Percentiles rank a stretch among this genome's conserved stretches.
phyloP scores from a whole-genome alignment of 108 stramenopile genomes.

The Nannochloropsis gaditana region DNA sequence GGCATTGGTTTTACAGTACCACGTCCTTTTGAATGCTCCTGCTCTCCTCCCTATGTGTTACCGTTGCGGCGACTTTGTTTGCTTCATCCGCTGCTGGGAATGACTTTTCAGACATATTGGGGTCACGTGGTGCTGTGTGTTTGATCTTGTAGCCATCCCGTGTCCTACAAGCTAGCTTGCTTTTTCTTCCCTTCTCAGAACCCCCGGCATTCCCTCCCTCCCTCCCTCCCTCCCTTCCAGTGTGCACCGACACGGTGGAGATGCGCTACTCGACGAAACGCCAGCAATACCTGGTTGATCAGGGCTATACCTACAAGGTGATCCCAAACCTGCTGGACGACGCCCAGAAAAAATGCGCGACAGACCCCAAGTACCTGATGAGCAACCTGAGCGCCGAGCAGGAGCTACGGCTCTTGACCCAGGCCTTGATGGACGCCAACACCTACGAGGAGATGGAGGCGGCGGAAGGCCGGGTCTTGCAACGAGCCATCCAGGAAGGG shows the following conservation, averaged over 20 bases:
- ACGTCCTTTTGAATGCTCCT: too few relatives aligned
- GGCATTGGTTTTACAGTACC: too few relatives aligned
- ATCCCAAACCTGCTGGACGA: conserved; percentile 74
- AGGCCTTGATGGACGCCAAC: neutral
- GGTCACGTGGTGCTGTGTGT: too few relatives aligned
- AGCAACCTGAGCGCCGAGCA: neutral
- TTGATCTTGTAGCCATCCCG: too few relatives aligned
- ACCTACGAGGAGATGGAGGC: neutral
- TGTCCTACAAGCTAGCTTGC: neutral
- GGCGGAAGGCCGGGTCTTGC: neutral
- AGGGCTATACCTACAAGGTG: conserved; percentile 99
- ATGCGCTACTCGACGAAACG: conserved; percentile 96
- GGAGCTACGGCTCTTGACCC: neutral
- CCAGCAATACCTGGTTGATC: conserved; percentile 96
- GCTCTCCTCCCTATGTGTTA: too few relatives aligned
- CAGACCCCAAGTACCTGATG: neutral
- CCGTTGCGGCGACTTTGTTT: too few relatives aligned
- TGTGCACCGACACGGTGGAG: conserved; percentile 92
- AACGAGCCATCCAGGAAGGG: neutral
- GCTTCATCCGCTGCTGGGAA: too few relatives aligned
- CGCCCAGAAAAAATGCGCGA: conserved; percentile 49
- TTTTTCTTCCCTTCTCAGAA: neutral
- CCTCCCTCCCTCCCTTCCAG: neutral
- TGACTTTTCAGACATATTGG: too few relatives aligned
- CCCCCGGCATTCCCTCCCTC: neutral